Percentiles rank a stretch among this genome's conserved stretches.
Conservation (phyloP, 106 monocot species). For the Apostasia ramifera region DNA sequence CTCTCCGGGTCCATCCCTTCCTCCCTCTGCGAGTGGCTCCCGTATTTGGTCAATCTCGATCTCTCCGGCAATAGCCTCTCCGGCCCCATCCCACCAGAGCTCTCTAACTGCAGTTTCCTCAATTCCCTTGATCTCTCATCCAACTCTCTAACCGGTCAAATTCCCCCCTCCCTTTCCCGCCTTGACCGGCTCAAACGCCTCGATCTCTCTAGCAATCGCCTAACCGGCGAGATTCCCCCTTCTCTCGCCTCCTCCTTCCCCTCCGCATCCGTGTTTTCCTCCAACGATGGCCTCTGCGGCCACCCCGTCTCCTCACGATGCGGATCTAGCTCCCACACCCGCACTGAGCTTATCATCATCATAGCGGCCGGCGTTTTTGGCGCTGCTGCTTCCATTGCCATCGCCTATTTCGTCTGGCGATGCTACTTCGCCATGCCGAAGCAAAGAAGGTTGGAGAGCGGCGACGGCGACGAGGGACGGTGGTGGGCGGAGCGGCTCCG, state of each 20-base stretch:
- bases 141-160: slow-evolving; percentile 14
- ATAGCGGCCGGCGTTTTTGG: slow-evolving; percentile 19
- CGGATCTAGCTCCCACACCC: slow-evolving; percentile 6
- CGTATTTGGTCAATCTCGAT: slow-evolving; percentile 26
- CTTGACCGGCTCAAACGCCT: slow-evolving; percentile 8
- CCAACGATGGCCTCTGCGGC: slow-evolving; percentile 17
- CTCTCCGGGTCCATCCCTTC: slow-evolving; percentile 34
- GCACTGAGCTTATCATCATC: slow-evolving; percentile 12
- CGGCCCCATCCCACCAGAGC: slow-evolving; percentile 33
- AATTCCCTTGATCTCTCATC: slow-evolving; percentile 11
- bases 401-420: slow-evolving; percentile 15
- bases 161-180: slow-evolving; percentile 15
- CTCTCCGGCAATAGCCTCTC: slow-evolving; percentile 26
- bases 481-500: slow-evolving; percentile 6
- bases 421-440: slow-evolving; percentile 6
- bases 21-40: slow-evolving; percentile 39
- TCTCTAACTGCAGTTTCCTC: slow-evolving; percentile 26
- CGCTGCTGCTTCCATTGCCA: neutral
- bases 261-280: slow-evolving; percentile 3
- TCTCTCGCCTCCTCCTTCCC: neutral
- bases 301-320: slow-evolving; percentile 11
- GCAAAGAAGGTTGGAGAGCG: neutral
- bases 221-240: slow-evolving; percentile 16
- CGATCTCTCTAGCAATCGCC: slow-evolving; percentile 14
- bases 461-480: neutral